Percentiles rank a stretch among this genome's conserved stretches.
Conservation (phyloP, 169 alveolate species). For the Plasmodium gallinaceum region DNA sequence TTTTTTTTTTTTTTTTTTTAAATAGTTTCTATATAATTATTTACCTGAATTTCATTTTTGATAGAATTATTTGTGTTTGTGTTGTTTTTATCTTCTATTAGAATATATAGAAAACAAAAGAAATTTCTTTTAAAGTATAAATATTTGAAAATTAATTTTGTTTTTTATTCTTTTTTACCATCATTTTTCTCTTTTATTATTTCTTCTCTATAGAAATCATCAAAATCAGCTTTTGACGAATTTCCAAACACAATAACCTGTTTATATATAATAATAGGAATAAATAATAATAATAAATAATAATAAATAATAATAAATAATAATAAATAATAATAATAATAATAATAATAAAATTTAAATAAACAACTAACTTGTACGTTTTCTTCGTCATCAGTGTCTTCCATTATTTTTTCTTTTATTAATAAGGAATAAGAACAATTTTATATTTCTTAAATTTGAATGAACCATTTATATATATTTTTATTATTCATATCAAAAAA, state of each 20-base stretch:
- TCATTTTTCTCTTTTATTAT: constrained; percentile 1
- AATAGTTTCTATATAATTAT: not conserved
- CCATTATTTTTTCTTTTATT: constrained; percentile 18
- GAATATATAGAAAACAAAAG: not conserved
- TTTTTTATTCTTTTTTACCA: constrained; percentile 2
- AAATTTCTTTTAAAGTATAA: not conserved
- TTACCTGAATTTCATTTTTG: constrained; percentile 20
- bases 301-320: too few relatives aligned
- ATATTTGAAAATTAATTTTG: not conserved
- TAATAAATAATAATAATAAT: not conserved
- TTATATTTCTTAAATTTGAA: not conserved
- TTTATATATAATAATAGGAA: not conserved
- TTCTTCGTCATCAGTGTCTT: constrained; percentile 69
- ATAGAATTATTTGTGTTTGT: not conserved
- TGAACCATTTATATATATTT: not conserved
- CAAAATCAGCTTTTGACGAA: constrained; percentile 69
- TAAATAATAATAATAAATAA: not conserved
- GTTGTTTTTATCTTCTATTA: not conserved
- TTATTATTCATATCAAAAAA: not conserved
- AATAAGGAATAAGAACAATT: not conserved
- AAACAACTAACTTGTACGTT: constrained; percentile 32
- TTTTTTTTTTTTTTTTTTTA: not conserved
- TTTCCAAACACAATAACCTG: constrained; percentile 75
- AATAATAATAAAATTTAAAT: too few relatives aligned
- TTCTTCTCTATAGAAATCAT: constrained; percentile 61